Evolutionary conservation across 805 yeast genomes (phyloP), one percentile per base, ranked within the genome.

Genomic region (Suhomyces sp.): DNA sequence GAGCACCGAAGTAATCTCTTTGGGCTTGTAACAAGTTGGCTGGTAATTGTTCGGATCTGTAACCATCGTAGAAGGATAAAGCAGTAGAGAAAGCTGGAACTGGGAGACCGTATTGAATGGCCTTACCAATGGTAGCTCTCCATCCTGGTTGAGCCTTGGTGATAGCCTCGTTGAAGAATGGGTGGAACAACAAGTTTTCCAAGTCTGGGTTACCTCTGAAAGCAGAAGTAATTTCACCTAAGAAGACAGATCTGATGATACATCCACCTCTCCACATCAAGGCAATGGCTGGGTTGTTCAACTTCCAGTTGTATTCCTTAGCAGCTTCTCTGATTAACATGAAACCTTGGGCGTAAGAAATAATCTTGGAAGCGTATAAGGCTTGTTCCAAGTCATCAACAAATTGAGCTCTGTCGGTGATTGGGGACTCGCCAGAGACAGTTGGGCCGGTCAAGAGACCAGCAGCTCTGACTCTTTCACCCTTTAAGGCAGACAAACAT

Each of bases 241-340:
- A 77, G 85, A 91, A 91, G 49, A 91, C 97, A 40, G 98, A 91
- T 79, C 98, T 87, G 73, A 91, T 91, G 70, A 91, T 91, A 79
- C 98, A 91, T 57, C 98, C 98, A 76, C 98, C 98, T 80, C 98
- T 83, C 98, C 98, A 91, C 98, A 91, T 91, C 59, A 93, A 79
- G 54, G 98, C 98, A 57, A 93, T 93, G 42, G 95, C 93, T 55
- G 98, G 96, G 81, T 87, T 85, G 83, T 91, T 93, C 65, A 91
- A 78, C 70, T 86, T 81, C 98, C 98, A 91, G 60, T 82, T 82
- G 79, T 88, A 91, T 68, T 88, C 95, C 71, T 79, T 83, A 52
- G 96, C 98, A 54, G 98, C 98, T 72, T 91, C 96, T 69, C 95
- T 87, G 73, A 91, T 88, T 65, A 91, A 79, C 97, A 91, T 93